These are phyloP conservation scores for Marchantia paleacea DNA, from an alignment of 225 moss, liverwort and hornwort genomes.

Conservation along the genomic window DNA sequence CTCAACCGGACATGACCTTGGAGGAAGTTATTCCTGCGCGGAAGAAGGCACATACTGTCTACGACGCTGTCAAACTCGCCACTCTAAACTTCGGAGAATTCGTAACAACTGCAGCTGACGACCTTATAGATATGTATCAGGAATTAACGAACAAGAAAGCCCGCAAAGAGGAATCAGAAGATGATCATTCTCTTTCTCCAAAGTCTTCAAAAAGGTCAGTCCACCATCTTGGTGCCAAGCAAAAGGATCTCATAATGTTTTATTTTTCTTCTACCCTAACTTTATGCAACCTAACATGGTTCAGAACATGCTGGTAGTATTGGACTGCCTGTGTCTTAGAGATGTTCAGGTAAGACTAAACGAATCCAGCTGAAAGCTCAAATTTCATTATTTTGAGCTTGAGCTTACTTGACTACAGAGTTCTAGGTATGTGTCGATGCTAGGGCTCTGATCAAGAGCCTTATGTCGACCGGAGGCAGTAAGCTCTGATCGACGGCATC, in stretches of 20 bases:
- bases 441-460: no score
- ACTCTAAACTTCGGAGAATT: slow-evolving; percentile 61
- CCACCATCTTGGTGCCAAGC: neutral
- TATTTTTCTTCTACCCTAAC: no score
- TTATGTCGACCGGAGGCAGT: no score
- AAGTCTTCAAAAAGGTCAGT: slow-evolving; percentile 5
- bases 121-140: slow-evolving; percentile 60
- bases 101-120: slow-evolving; percentile 55
- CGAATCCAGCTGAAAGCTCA: neutral
- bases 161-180: slow-evolving; percentile 4
- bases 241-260: neutral
- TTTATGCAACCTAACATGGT: no score
- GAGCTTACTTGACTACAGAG: neutral
- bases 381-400: neutral
- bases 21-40: slow-evolving; percentile 56
- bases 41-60: slow-evolving; percentile 51
- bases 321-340: no score
- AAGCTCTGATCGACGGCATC: no score
- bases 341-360: neutral
- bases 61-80: slow-evolving; percentile 53
- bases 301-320: no score
- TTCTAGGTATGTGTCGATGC: no score
- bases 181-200: neutral
- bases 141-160: slow-evolving; percentile 38
- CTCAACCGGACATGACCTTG: slow-evolving; percentile 50